Conservation (phyloP, 192 early-diverging fungal species). For the Spizellomyces sp. region DNA sequence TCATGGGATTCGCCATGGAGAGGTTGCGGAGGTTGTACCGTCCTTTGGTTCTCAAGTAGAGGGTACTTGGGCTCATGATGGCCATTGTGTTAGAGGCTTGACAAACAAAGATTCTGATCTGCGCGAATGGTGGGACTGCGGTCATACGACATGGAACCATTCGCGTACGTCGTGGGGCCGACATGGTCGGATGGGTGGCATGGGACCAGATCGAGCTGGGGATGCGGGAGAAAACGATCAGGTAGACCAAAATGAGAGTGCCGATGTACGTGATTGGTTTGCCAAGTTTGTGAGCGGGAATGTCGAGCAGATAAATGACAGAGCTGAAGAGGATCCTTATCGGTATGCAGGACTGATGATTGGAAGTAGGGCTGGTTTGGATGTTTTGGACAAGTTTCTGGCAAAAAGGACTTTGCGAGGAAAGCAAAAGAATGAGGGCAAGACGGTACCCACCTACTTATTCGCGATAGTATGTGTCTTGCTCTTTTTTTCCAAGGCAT, state of each 20-base stretch:
- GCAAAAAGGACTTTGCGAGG: neutral
- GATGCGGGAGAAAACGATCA: neutral
- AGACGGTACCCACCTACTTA: neutral
- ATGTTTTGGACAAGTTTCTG: conserved; percentile 3
- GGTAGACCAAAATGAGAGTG: no score
- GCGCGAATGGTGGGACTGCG: conserved; percentile 15
- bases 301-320: no score
- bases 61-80: neutral
- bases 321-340: neutral
- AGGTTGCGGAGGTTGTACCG: conserved; percentile 9
- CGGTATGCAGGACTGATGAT: conserved; percentile 9
- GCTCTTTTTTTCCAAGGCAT: no score
- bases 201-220: neutral
- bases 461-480: neutral
- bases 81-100: conserved; percentile 4
- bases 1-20: conserved; percentile 1
- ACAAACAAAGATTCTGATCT: neutral
- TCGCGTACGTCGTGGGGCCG: neutral
- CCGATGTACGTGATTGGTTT: no score
- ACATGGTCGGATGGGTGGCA: neutral
- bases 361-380: neutral
- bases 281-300: no score
- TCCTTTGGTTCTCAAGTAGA: neutral
- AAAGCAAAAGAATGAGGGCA: neutral
- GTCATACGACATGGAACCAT: neutral